Base-by-base conservation (phyloP, 2,329 filamentous ascomycete genomes). In the Aspergillus melleus region DNA sequence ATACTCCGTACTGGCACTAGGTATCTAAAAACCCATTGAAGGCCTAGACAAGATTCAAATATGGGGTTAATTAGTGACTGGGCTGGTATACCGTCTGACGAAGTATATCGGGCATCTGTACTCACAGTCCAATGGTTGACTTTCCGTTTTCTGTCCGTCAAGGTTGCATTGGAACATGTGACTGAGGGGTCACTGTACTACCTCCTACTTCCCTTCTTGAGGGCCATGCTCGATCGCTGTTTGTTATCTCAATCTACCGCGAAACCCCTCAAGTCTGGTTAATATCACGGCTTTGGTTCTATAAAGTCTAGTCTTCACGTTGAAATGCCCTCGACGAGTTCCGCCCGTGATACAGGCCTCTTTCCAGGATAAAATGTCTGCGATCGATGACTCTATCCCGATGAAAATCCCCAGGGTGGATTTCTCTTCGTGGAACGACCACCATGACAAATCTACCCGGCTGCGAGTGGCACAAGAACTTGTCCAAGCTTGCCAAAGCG, bases 391-490 rank as follows among this genome's bases (percentile, higher is more conserved):
- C 19, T 36, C 56, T 29, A 30, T 44, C n/a, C 19, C 47, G 22
- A 68, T 64, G 61, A 61, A 62, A 30, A 77, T 80, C 52, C 76
- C 76, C 14, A 66, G 77, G 22, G 70, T 80, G 47, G 77, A 80
- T 59, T 75, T 80, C 60, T 67, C 72, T 19, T 55, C 65, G 6
- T 80, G 76, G 71, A 69, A 61, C n/a, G 60, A 73, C 26, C 49
- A 68, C 55, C 66, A 64, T 30, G 69, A 70, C 19, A 53, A 59
- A 6, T 60, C 68, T 4, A 65, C 72, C 55, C 73, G 72, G 24
- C 68, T 68, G 56, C 66, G 58, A 36, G 67, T 76, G 1, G 79
- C 77, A 0, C 69, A 76, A 57, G 67, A 77, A 10, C 72, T 82
- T 6, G 74, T 78, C 16, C 64, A 74, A 36, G 78, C 78, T 24